Percentiles rank a stretch among this genome's conserved stretches.
Conservation (phyloP, 73 alveolate genomes). For the Paramecium primaurelia region DNA sequence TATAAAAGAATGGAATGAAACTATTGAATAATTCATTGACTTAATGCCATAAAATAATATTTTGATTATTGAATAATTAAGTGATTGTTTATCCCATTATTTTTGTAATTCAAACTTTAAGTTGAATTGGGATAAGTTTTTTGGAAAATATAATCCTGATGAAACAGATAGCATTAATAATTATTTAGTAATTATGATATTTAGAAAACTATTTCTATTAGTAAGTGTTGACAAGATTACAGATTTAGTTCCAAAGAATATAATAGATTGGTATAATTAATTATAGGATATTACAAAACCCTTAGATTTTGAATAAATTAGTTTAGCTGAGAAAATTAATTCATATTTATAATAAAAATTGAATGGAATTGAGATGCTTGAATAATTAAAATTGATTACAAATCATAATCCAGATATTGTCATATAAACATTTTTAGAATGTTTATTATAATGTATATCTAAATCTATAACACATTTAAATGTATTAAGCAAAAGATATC, state of each 20-base stretch:
- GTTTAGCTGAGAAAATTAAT: background rate
- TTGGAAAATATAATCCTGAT: background rate
- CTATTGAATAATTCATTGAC: background rate
- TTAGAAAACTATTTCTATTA: constrained; percentile 18
- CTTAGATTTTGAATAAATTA: background rate
- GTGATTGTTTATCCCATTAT: constrained; percentile 15
- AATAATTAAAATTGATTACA: background rate
- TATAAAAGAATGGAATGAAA: constrained; percentile 18
- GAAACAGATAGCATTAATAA: background rate
- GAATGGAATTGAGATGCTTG: background rate
- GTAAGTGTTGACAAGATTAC: background rate
- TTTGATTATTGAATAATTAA: background rate
- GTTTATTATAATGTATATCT: background rate
- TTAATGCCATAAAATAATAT: background rate
- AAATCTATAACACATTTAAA: constrained; percentile 28
- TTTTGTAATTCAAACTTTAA: background rate
- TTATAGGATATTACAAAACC: background rate
- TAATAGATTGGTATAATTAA: constrained; percentile 11
- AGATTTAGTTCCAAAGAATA: background rate
- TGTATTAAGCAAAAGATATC: constrained; percentile 27
- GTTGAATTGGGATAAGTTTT: background rate
- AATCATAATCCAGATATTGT: background rate
- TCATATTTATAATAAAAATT: background rate
- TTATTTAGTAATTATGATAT: background rate
- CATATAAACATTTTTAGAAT: background rate